These are phyloP conservation scores for Phytophthora capsici DNA, from an alignment of 352 stramenopile genomes.

Conservation along the genomic window DNA sequence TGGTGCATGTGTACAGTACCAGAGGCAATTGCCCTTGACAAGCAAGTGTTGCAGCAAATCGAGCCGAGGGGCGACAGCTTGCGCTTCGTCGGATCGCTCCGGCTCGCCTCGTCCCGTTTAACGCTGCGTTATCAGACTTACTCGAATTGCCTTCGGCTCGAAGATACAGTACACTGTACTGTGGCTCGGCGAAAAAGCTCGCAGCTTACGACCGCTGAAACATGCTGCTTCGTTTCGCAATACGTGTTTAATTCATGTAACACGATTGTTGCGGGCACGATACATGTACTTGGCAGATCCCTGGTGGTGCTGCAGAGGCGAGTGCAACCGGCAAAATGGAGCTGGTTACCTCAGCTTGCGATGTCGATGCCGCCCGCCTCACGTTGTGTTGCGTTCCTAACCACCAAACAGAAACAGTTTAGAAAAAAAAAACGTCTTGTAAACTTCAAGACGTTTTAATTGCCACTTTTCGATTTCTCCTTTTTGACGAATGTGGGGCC, in stretches of 20 bases:
- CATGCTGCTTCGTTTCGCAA: not conserved
- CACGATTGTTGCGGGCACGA: not conserved
- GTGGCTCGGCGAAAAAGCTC: not conserved
- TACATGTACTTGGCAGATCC: constrained; percentile 7
- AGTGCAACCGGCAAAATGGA: not conserved
- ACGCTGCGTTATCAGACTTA: not conserved
- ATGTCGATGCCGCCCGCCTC: constrained; percentile 16
- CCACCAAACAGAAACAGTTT: too few relatives aligned
- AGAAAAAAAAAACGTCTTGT: too few relatives aligned
- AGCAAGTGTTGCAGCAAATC: constrained; percentile 6
- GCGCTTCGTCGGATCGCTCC: constrained; percentile 6
- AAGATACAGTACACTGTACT: not conserved
- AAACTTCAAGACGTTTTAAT: too few relatives aligned
- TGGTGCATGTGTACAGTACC: too few relatives aligned
- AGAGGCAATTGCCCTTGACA: too few relatives aligned
- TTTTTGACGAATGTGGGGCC: too few relatives aligned
- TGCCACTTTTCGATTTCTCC: too few relatives aligned
- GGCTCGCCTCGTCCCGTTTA: constrained; percentile 1
- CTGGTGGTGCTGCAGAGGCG: not conserved
- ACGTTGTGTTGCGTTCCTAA: not conserved
- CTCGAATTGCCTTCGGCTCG: constrained; percentile 2
- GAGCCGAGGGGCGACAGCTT: not conserved
- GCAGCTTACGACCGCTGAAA: constrained; percentile 18
- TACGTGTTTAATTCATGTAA: too few relatives aligned
- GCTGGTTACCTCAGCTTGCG: not conserved